phyloP scores from a whole-genome alignment of 1,139 yeast species.

The Taphrina sp. region DNA sequence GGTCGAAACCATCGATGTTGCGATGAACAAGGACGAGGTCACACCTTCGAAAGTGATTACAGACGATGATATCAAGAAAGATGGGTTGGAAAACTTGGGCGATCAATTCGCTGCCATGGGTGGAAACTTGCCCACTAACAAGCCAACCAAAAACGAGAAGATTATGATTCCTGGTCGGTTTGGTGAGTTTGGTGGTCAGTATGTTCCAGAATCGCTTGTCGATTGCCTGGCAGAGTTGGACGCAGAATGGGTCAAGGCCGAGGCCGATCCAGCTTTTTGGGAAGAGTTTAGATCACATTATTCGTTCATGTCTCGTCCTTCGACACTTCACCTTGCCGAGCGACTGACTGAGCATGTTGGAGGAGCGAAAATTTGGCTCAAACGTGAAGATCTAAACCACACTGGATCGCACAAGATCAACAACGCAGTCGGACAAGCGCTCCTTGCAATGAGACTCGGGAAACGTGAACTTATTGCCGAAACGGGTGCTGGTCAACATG shows the following conservation, averaged over 20 bases:
- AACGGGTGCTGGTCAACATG: constrained; percentile 99
- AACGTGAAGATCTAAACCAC: constrained; percentile 96
- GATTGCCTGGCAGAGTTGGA: constrained; percentile 88
- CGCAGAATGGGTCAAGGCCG: constrained; percentile 78
- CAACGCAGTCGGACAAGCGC: constrained; percentile 91
- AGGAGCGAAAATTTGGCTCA: constrained; percentile 97
- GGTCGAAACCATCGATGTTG: constrained; percentile 33
- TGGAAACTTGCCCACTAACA: constrained; percentile 31
- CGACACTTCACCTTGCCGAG: constrained; percentile 85
- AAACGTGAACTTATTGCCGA: constrained; percentile 91
- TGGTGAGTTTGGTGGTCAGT: constrained; percentile 98
- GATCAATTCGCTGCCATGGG: constrained; percentile 35
- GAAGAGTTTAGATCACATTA: constrained; percentile 80
- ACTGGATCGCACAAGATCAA: constrained; percentile 98
- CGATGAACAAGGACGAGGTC: constrained; percentile 32
- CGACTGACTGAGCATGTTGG: constrained; percentile 86
- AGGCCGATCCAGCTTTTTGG: constrained; percentile 90
- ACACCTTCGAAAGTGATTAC: constrained; percentile 38
- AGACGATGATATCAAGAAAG: constrained; percentile 36
- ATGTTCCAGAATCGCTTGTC: constrained; percentile 94
- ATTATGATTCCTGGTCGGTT: constrained; percentile 63
- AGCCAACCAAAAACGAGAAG: constrained; percentile 3
- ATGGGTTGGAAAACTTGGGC: constrained; percentile 14
- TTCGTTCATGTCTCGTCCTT: constrained; percentile 93
- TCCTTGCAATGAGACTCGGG: constrained; percentile 88